phyloP scores from a whole-genome alignment of 768 basidiomycete genomes.

The Pleurotus eryngii region DNA sequence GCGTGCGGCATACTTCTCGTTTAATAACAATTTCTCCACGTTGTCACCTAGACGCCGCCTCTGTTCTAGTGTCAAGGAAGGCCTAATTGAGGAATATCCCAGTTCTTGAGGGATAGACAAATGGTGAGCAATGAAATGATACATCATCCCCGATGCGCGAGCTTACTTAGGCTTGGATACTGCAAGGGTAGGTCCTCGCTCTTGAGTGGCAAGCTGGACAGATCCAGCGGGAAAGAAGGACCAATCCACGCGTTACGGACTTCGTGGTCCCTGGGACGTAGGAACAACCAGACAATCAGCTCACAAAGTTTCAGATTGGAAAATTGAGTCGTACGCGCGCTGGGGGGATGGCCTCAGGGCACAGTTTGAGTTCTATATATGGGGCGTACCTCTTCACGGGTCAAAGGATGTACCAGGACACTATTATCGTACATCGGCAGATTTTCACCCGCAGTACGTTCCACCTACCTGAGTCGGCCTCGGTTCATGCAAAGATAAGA shows the following conservation, averaged over 20 bases:
- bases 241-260: conserved; percentile 73
- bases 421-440: conserved; percentile 28
- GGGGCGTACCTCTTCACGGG: conserved; percentile 60
- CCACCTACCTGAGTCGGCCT: conserved; percentile 59
- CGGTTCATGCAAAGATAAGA: conserved; percentile 71
- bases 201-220: conserved; percentile 49
- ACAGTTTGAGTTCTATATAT: neutral
- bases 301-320: conserved; percentile 43
- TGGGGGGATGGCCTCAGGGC: neutral
- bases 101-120: conserved; percentile 40
- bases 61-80: conserved; percentile 54
- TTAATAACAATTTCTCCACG: conserved; percentile 53
- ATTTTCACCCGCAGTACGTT: too few species aligned
- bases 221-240: conserved; percentile 63
- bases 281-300: neutral
- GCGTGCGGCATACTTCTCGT: conserved; percentile 67
- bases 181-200: conserved; percentile 59
- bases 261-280: conserved; percentile 59
- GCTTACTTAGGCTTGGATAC: conserved; percentile 62
- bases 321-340: neutral
- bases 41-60: conserved; percentile 57
- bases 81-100: conserved; percentile 59
- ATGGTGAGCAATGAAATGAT: neutral
- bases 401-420: conserved; percentile 72
- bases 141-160: neutral